Conservation (phyloP, 129 eudicot genomes). For the Flaveria ramosissima region DNA sequence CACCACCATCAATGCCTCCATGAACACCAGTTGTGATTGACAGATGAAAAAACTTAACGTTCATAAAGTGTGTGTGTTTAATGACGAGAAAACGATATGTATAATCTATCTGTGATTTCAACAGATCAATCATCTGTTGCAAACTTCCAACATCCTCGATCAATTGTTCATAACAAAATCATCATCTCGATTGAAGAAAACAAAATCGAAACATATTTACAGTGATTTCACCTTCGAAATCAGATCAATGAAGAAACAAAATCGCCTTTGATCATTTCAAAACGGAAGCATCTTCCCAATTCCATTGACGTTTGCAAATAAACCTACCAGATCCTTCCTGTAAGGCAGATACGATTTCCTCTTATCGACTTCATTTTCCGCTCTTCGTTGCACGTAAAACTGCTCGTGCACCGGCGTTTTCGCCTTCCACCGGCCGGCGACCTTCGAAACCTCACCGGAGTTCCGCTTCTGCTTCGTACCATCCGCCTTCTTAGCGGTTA, state of each 20-base stretch:
- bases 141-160: too few relatives aligned
- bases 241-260: slow-evolving; percentile 7
- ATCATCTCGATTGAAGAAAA: background rate
- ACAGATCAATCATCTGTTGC: too few relatives aligned
- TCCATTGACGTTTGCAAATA: slow-evolving; percentile 49
- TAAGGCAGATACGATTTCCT: slow-evolving; percentile 66
- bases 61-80: background rate
- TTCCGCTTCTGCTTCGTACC: slow-evolving; percentile 24
- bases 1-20: background rate
- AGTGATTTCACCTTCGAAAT: background rate
- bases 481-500: slow-evolving; percentile 39
- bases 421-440: slow-evolving; percentile 14
- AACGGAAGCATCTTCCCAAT: slow-evolving; percentile 36
- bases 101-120: too few relatives aligned
- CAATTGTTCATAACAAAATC: too few relatives aligned
- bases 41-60: background rate
- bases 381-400: slow-evolving; percentile 49
- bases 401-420: slow-evolving; percentile 46
- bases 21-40: background rate
- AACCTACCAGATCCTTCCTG: slow-evolving; percentile 61
- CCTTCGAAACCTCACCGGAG: slow-evolving; percentile 20
- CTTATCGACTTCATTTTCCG: slow-evolving; percentile 49
- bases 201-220: background rate
- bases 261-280: slow-evolving; percentile 8
- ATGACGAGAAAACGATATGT: background rate